Evolutionary conservation across 2,329 filamentous ascomycete genomes (phyloP).

Genomic region (Paracoccidioides brasiliensis): DNA sequence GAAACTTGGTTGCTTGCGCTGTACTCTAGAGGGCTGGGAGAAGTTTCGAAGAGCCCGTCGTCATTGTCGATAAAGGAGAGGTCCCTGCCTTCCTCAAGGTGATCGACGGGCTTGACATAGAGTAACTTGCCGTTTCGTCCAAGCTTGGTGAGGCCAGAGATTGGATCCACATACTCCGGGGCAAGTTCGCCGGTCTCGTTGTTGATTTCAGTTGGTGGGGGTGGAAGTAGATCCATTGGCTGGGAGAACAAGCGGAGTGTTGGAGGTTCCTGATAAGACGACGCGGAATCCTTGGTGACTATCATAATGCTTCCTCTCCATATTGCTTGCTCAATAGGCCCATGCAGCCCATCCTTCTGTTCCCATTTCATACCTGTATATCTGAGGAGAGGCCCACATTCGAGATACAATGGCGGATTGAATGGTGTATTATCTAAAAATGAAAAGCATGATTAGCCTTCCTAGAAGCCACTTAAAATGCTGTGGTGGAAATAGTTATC

Average conservation of each 20-base stretch:
- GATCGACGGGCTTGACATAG: constrained; percentile 80
- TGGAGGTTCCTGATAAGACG: constrained; percentile 66
- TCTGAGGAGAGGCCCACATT: constrained; percentile 78
- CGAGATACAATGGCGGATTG: constrained; percentile 69
- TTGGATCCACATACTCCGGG: constrained; percentile 72
- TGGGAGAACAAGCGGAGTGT: constrained; percentile 76
- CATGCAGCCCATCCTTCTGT: constrained; percentile 21
- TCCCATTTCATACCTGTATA: constrained; percentile 70
- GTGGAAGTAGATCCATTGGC: constrained; percentile 66
- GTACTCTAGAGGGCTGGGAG: constrained; percentile 33
- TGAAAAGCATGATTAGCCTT: constrained; percentile 7
- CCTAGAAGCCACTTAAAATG: neutral
- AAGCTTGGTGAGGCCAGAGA: constrained; percentile 75
- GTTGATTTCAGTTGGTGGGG: constrained; percentile 56
- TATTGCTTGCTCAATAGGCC: constrained; percentile 51
- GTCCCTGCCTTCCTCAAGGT: constrained; percentile 65
- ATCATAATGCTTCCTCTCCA: constrained; percentile 96
- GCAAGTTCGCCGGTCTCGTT: constrained; percentile 50
- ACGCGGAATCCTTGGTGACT: constrained; percentile 73
- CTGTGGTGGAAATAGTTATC: too few species aligned
- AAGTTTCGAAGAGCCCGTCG: constrained; percentile 66
- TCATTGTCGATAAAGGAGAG: constrained; percentile 69
- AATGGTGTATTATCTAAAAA: constrained; percentile 48
- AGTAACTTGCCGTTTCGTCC: constrained; percentile 74
- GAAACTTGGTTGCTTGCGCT: constrained; percentile 26